Base-by-base conservation (phyloP, 1,139 yeast genomes). In the Candida glucosophila region DNA sequence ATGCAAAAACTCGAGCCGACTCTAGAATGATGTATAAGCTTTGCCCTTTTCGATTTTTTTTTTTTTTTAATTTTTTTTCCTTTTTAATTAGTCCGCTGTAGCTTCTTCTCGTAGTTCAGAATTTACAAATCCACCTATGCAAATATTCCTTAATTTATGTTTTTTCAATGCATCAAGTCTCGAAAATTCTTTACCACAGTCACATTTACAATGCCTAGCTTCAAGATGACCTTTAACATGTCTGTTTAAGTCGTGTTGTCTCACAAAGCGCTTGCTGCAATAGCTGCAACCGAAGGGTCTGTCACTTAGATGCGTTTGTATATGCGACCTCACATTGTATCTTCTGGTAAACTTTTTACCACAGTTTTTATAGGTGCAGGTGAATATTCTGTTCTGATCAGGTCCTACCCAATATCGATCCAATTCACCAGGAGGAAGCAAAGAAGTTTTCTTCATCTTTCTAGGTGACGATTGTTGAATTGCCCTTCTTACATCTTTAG, bases 231-330 rank as follows among this genome's bases (percentile, higher is more conserved):
- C 83, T 48, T 85, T 86, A 34, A 75, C 76, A 45, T 92, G 99
- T 34, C 99, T 70, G 32, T 86, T 73, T 41, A 92, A 63, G 53
- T 92, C 99, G 48, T 92, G 98, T 37, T 92, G 95, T 24, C 94
- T 62, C 10, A 82, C 94, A 54, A 82, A 82, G 25, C 77, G 66
- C 36, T 82, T 77, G 4, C 74, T 72, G 49, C 90, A 81, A 34
- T 59, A 58, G 9, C 51, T 43, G 43, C 80, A 77, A 4, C 62
- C 63, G 52, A 77, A 79, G 1, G 99, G 99, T 30, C 97, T 63
- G 51, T 92, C 98, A 49, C 92, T 78, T 28, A 92, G 58, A 61
- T 92, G 99, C 1, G 98, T 92, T 49, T 92, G 98, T 30, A 92
- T 88, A 49, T 92, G 99, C 0, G 96, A 85, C 34, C 97, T 67